phyloP scores from a whole-genome alignment of 306 rosid species.

The Comarum palustre region DNA sequence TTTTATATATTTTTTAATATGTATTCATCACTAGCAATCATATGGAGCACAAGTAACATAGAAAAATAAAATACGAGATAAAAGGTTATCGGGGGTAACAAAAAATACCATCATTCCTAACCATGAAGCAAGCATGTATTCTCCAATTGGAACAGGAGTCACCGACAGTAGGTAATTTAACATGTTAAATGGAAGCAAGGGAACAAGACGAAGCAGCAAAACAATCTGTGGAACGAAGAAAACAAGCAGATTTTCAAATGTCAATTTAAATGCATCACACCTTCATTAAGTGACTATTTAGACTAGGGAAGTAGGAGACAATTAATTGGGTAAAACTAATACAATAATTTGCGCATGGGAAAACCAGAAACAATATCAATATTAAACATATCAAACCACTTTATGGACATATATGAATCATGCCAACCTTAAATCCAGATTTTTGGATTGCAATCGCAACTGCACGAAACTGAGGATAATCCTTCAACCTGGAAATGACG shows the following conservation, averaged over 20 bases:
- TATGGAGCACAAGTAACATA: not conserved
- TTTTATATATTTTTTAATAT: not conserved
- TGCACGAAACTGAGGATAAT: constrained; percentile 82
- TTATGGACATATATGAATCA: constrained; percentile 7
- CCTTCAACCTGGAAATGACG: constrained; percentile 86
- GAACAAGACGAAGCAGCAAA: constrained; percentile 88
- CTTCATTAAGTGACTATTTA: not conserved
- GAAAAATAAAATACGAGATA: not conserved
- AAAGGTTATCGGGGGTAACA: constrained; percentile 26
- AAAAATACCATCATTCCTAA: constrained; percentile 91
- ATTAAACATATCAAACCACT: not conserved
- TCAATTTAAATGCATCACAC: not conserved
- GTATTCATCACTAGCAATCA: not conserved
- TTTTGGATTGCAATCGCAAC: constrained; percentile 76
- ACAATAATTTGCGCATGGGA: not conserved
- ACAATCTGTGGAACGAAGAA: constrained; percentile 58
- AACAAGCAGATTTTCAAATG: not conserved
- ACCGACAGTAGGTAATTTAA: constrained; percentile 85
- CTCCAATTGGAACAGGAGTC: constrained; percentile 81
- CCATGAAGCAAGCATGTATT: constrained; percentile 94
- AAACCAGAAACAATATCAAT: constrained; percentile 11
- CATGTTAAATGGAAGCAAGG: constrained; percentile 90
- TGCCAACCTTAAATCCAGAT: constrained; percentile 91
- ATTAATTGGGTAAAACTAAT: constrained; percentile 3
- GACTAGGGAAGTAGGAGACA: not conserved